Base-by-base conservation (phyloP, 1,284 basidiomycete genomes). In the Phellinidium pouzarii region DNA sequence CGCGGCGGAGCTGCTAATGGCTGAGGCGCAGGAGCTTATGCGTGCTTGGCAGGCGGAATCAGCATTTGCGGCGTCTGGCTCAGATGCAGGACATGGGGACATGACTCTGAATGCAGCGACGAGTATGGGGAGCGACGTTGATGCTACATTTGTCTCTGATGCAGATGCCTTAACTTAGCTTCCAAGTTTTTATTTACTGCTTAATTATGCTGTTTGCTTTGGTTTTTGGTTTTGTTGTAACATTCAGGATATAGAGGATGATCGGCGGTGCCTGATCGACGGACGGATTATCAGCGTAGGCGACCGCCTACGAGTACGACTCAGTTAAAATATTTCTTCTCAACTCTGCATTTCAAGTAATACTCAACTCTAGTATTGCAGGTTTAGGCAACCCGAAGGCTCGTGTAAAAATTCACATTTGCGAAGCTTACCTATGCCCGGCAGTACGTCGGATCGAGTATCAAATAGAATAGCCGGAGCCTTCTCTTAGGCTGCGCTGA, bases 11-110 rank as follows among this genome's bases (percentile, higher is more conserved):
- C 23, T 37, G 27, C 20, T 56, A 22, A n/a, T 52, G 40, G 22
- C 27, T 20, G 53, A 55, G 44, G 53, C 53, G 23, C 34, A 55
- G 44, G 48, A 55, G 6, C 27, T 55, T 5, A 29, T 55, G 27
- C 36, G 25, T 25, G 53, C 49, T 6, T 51, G 48, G 44, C 53
- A 47, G 36, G 31, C 48, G 5, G 53, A 55, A 23, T 47, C 37
- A 11, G 43, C 42, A 8, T 17, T 51, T 14, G 46, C 43, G 2
- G 37, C 44, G 6, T 55, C 44, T 29, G 44, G 22, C 17, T 44
- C 48, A 25, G 53, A 55, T 22, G 22, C 43, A 4, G 38, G 49
- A 2, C 44, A 50, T 27, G 23, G 31, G 17, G 52, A 48, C 20
- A 41, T 29, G 12, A 12, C 42, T 11, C 7, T 48, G 19, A 44